Percentiles rank a stretch among this genome's conserved stretches.
Conservation (phyloP, 129 eudicot genomes). For the Glebionis coronaria region DNA sequence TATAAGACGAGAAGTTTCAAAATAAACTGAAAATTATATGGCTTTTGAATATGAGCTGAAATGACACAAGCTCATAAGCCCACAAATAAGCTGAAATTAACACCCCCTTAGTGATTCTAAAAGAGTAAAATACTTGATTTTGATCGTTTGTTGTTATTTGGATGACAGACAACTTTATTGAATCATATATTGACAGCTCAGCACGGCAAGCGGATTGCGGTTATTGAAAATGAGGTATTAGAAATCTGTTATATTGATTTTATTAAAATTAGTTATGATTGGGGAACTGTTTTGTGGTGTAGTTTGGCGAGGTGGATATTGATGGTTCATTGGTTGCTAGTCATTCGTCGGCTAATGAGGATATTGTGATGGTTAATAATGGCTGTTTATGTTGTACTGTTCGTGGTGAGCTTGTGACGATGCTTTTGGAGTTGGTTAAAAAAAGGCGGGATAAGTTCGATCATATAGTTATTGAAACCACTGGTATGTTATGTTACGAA, state of each 20-base stretch:
- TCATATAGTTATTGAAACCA: constrained; percentile 94
- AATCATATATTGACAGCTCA: constrained; percentile 93
- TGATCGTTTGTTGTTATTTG: constrained; percentile 13
- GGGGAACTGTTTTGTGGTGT: constrained; percentile 24
- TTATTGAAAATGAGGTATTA: constrained; percentile 90
- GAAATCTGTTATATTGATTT: background rate
- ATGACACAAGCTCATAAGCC: no score
- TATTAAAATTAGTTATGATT: background rate
- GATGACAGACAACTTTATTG: constrained; percentile 75
- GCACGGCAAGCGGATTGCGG: constrained; percentile 96
- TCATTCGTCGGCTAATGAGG: constrained; percentile 86
- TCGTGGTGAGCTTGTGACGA: constrained; percentile 88
- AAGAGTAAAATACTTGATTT: no score
- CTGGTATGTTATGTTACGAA: constrained; percentile 46
- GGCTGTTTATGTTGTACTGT: constrained; percentile 96
- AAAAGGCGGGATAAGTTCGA: constrained; percentile 83
- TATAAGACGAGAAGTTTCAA: no score
- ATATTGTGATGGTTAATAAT: constrained; percentile 87
- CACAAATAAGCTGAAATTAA: no score
- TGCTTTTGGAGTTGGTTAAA: constrained; percentile 89
- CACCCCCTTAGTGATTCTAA: no score
- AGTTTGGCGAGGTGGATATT: constrained; percentile 99
- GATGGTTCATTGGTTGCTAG: constrained; percentile 94
- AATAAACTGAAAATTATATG: no score
- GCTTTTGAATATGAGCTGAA: no score